Conservation (phyloP, 768 basidiomycete genomes). For the Mycena vitilis region DNA sequence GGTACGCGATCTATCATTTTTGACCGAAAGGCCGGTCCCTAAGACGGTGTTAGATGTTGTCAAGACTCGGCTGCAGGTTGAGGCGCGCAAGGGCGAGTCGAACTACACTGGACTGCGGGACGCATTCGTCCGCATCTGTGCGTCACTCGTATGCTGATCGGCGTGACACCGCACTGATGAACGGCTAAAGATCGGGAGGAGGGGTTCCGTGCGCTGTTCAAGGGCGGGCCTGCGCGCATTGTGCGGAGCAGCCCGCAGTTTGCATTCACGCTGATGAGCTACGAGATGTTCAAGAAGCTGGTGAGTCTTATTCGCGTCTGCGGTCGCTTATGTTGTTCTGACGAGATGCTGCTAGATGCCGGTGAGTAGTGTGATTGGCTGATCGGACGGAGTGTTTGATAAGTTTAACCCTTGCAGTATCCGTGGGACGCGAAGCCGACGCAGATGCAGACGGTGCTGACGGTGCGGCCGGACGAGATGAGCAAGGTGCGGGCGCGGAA, state of each 20-base stretch:
- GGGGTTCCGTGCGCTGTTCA: slow-evolving; percentile 90
- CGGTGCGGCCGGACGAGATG: slow-evolving; percentile 82
- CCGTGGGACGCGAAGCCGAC: slow-evolving; percentile 80
- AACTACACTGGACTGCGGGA: slow-evolving; percentile 91
- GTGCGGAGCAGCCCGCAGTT: slow-evolving; percentile 94
- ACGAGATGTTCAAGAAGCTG: slow-evolving; percentile 61
- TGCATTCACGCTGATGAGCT: slow-evolving; percentile 90
- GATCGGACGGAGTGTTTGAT: slow-evolving; percentile 35
- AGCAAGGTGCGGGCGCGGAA: slow-evolving; percentile 92
- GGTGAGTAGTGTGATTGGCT: slow-evolving; percentile 48
- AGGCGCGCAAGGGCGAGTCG: slow-evolving; percentile 91
- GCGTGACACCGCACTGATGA: slow-evolving; percentile 33
- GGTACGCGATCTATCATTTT: slow-evolving; percentile 57
- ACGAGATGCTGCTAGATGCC: slow-evolving; percentile 52
- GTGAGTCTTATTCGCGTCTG: slow-evolving; percentile 47
- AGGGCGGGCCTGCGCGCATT: slow-evolving; percentile 90
- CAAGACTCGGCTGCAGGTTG: slow-evolving; percentile 95
- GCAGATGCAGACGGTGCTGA: slow-evolving; percentile 78
- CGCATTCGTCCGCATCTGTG: slow-evolving; percentile 91
- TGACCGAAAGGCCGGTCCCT: slow-evolving; percentile 27
- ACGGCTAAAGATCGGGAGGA: slow-evolving; percentile 80
- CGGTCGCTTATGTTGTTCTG: background rate
- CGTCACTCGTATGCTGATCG: slow-evolving; percentile 47
- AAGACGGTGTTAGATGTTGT: slow-evolving; percentile 78
- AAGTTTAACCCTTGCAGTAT: slow-evolving; percentile 62